phyloP scores from a whole-genome alignment of 441 rosid species.

The Pelargonium cotyledonis region DNA sequence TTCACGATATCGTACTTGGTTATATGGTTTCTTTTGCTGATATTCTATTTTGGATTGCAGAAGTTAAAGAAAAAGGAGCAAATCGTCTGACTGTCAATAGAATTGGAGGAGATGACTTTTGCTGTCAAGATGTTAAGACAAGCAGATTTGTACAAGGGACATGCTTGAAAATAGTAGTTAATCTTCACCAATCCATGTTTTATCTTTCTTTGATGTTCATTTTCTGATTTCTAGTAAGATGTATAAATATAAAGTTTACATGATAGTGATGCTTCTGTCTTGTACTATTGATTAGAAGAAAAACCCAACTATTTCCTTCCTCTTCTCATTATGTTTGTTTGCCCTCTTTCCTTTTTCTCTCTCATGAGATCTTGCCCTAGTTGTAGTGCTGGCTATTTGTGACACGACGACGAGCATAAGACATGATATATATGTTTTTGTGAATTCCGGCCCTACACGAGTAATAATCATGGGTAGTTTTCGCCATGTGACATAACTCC shows the following conservation, averaged over 20 bases:
- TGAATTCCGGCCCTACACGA: too few relatives aligned
- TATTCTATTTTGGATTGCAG: not conserved
- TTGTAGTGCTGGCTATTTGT: too few relatives aligned
- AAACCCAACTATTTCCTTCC: too few relatives aligned
- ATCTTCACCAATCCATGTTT: not conserved
- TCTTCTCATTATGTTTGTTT: too few relatives aligned
- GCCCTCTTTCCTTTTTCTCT: too few relatives aligned
- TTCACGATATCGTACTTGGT: not conserved
- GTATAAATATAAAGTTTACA: not conserved
- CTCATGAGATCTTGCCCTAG: too few relatives aligned
- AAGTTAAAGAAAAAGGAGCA: not conserved
- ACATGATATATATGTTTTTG: too few relatives aligned
- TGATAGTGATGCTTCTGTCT: too few relatives aligned
- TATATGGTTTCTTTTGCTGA: not conserved
- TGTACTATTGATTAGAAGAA: too few relatives aligned
- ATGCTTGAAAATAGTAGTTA: constrained; percentile 3
- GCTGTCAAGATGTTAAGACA: not conserved
- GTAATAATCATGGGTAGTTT: too few relatives aligned
- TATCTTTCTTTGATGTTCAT: not conserved
- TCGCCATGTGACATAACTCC: too few relatives aligned
- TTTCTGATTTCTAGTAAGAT: not conserved
- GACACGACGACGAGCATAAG: too few relatives aligned
- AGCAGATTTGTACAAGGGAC: not conserved
- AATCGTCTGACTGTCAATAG: not conserved
- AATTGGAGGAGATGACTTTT: not conserved